Percentiles rank a stretch among this genome's conserved stretches.
phyloP scores from a whole-genome alignment of 2,329 filamentous ascomycete genomes.

The Aureobasidium melanogenum region DNA sequence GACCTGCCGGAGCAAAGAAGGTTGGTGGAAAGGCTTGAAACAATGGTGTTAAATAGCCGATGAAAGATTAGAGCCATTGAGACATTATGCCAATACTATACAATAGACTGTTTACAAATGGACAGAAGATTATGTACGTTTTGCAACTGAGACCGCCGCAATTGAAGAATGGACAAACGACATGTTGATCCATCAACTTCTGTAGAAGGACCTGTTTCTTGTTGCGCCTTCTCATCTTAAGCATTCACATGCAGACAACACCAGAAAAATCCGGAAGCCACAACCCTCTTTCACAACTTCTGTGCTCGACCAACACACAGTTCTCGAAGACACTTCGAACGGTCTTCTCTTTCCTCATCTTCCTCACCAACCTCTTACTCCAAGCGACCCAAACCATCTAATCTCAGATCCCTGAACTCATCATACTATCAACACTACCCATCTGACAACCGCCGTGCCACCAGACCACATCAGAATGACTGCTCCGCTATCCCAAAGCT shows the following conservation, averaged over 20 bases:
- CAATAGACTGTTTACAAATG: background rate
- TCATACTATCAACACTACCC: background rate
- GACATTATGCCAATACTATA: background rate
- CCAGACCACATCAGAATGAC: background rate
- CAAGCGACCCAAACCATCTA: background rate
- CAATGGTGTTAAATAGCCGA: background rate
- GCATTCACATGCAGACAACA: background rate
- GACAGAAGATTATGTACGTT: background rate
- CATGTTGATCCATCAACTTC: background rate
- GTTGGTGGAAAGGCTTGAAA: no score
- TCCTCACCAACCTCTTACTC: background rate
- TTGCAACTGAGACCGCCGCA: background rate
- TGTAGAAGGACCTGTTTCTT: background rate
- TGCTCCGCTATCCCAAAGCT: background rate
- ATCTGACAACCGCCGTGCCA: background rate
- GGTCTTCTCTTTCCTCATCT: background rate
- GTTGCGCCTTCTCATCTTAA: background rate
- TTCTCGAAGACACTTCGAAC: background rate
- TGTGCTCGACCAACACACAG: background rate
- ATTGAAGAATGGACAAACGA: background rate
- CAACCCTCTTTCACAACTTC: background rate
- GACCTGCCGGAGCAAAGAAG: background rate
- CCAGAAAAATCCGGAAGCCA: background rate
- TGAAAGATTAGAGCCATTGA: background rate
- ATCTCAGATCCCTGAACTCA: background rate